A percentile compares a stretch with the other conserved stretches of the same genome.
Evolutionary conservation across 371 early-diverging fungal genomes (phyloP).

Genomic region (Mortierella sp.): DNA sequence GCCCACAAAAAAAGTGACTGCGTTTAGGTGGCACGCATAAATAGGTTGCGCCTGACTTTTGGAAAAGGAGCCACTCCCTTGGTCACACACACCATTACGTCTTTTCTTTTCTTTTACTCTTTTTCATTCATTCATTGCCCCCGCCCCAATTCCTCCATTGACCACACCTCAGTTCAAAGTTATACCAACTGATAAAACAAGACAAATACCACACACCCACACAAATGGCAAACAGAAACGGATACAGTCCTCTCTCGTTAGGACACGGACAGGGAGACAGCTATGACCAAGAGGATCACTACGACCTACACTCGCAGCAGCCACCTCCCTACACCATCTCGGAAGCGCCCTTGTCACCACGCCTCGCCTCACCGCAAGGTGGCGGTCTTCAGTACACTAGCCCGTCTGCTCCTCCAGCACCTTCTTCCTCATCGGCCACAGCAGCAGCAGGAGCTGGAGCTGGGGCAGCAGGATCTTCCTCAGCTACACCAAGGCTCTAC

Average conservation of each 20-base stretch:
- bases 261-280: not conserved
- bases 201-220: not conserved
- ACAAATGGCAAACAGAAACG: not conserved
- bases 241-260: not conserved
- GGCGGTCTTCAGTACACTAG: not conserved
- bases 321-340: slow-evolving; percentile 28
- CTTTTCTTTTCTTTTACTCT: not conserved
- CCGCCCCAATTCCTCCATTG: not conserved
- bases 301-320: not conserved
- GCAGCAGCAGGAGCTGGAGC: not conserved
- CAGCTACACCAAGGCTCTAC: not conserved
- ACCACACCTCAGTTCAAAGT: not conserved
- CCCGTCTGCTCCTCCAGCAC: not conserved
- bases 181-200: not conserved
- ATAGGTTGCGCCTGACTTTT: not conserved
- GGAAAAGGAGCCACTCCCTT: not conserved
- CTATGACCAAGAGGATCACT: not conserved
- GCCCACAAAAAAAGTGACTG: not conserved
- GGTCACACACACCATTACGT: slow-evolving; percentile 1
- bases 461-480: not conserved
- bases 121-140: not conserved
- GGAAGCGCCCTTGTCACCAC: slow-evolving; percentile 16
- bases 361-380: not conserved
- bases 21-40: not conserved
- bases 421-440: not conserved